These are phyloP conservation scores for Isoetes engelmannii DNA, from an alignment of 83 land plant genomes.

Conservation along the genomic window DNA sequence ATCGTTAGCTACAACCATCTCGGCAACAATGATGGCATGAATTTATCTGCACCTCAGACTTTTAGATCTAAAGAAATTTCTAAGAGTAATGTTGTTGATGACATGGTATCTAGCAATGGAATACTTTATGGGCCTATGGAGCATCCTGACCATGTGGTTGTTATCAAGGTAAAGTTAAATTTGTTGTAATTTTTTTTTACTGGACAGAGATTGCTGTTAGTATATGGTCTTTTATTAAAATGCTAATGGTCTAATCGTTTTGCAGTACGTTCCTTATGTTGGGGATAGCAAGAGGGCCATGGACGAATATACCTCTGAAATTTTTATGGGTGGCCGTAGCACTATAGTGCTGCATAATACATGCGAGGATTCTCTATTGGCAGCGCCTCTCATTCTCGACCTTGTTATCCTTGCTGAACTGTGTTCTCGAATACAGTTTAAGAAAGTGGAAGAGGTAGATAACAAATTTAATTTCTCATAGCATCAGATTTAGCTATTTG, in stretches of 20 bases:
- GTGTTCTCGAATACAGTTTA: conserved; percentile 72
- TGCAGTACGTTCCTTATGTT: conserved; percentile 92
- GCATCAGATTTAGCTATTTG: not conserved
- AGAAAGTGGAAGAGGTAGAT: conserved; percentile 69
- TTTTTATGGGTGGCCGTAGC: conserved; percentile 86
- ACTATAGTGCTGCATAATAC: conserved; percentile 90
- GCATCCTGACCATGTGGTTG: conserved; percentile 95
- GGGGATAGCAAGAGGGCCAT: conserved; percentile 96
- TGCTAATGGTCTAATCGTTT: too few relatives aligned
- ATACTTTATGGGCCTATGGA: conserved; percentile 87
- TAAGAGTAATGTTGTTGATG: conserved; percentile 96
- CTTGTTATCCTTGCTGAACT: conserved; percentile 82
- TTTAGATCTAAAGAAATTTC: conserved; percentile 96
- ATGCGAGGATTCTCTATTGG: conserved; percentile 84
- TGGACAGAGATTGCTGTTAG: not conserved
- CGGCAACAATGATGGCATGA: conserved; percentile 99
- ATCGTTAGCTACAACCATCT: conserved; percentile 98
- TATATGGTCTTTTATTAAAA: too few relatives aligned
- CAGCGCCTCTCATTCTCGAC: conserved; percentile 83
- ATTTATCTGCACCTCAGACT: conserved; percentile 93
- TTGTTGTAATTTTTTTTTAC: not conserved
- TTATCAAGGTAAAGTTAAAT: conserved; percentile 69
- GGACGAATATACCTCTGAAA: conserved; percentile 94
- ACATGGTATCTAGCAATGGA: conserved; percentile 96
- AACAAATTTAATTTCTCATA: not conserved